Evolutionary conservation across 2,329 filamentous ascomycete species (phyloP).

Genomic region (Teratosphaeria nubilosa): DNA sequence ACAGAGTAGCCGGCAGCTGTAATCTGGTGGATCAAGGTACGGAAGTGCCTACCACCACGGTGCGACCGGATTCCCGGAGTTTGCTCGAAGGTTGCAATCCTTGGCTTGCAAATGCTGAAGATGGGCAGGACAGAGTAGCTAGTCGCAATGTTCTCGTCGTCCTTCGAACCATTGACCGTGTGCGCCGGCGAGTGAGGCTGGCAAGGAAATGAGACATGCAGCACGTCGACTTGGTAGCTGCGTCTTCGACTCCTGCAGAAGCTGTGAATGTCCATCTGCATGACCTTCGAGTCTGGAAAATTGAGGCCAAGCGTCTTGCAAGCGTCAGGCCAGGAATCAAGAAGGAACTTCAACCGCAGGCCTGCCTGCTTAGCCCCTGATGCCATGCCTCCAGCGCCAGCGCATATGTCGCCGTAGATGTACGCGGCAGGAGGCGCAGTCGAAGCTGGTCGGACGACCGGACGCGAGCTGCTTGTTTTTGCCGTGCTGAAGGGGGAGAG

Average conservation of each 20-base stretch:
- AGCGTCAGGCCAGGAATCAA: slow-evolving; percentile 53
- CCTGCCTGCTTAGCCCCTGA: slow-evolving; percentile 52
- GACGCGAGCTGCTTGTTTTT: not conserved
- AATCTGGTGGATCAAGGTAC: slow-evolving; percentile 52
- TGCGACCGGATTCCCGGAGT: slow-evolving; percentile 55
- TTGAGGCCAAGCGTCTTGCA: slow-evolving; percentile 50
- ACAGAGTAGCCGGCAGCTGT: slow-evolving; percentile 58
- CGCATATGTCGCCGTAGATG: slow-evolving; percentile 62
- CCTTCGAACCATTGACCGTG: slow-evolving; percentile 46
- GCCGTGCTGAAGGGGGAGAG: not conserved
- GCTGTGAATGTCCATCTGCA: slow-evolving; percentile 9
- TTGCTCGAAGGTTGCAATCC: slow-evolving; percentile 69
- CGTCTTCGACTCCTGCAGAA: slow-evolving; percentile 22
- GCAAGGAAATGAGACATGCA: slow-evolving; percentile 70
- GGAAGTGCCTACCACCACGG: slow-evolving; percentile 40
- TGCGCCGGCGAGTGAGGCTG: slow-evolving; percentile 67
- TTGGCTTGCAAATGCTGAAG: slow-evolving; percentile 26
- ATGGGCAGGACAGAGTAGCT: slow-evolving; percentile 32
- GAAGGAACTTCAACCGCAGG: slow-evolving; percentile 37
- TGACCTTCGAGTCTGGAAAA: slow-evolving; percentile 24
- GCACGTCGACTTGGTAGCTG: slow-evolving; percentile 45
- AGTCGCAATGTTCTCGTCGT: slow-evolving; percentile 57
- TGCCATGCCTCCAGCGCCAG: slow-evolving; percentile 62
- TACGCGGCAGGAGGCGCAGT: slow-evolving; percentile 46
- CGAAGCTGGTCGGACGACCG: slow-evolving; percentile 24